Percentiles rank a stretch among this genome's conserved stretches.
phyloP scores from a whole-genome alignment of 768 basidiomycete species.

The Tylopilus rubrobrunneus region DNA sequence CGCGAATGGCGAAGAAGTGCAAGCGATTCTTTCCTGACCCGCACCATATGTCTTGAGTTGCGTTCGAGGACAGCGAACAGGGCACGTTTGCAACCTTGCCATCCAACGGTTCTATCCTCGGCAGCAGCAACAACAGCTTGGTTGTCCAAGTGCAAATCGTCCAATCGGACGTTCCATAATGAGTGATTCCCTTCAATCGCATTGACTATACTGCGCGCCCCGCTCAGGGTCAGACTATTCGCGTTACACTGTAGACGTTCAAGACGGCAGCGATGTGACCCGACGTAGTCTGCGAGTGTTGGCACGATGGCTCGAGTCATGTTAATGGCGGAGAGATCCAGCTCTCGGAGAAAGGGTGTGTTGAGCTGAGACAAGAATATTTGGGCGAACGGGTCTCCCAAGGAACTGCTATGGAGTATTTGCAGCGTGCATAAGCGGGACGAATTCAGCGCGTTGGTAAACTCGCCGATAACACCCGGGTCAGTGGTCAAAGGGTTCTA shows the following conservation, averaged over 20 bases:
- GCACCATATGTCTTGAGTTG: slow-evolving; percentile 40
- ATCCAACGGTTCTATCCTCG: slow-evolving; percentile 22
- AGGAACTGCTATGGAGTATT: slow-evolving; percentile 44
- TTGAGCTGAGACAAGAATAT: slow-evolving; percentile 48
- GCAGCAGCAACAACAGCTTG: slow-evolving; percentile 19
- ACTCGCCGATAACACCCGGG: slow-evolving; percentile 32
- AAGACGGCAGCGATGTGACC: slow-evolving; percentile 48
- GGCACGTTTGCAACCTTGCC: slow-evolving; percentile 31
- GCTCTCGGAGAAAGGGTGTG: slow-evolving; percentile 46
- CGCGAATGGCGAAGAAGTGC: too few species aligned
- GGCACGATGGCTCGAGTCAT: slow-evolving; percentile 42
- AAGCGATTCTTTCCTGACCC: slow-evolving; percentile 45
- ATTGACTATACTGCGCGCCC: slow-evolving; percentile 42
- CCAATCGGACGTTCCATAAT: slow-evolving; percentile 46
- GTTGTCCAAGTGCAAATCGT: slow-evolving; percentile 37
- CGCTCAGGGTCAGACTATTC: slow-evolving; percentile 47
- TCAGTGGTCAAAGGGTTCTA: slow-evolving; percentile 42
- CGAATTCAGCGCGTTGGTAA: slow-evolving; percentile 49
- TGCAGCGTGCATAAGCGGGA: slow-evolving; percentile 51
- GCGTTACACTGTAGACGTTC: slow-evolving; percentile 51
- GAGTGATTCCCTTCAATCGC: slow-evolving; percentile 48
- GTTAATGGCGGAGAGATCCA: slow-evolving; percentile 52
- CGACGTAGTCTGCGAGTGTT: slow-evolving; percentile 45
- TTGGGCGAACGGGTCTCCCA: slow-evolving; percentile 50
- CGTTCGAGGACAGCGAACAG: slow-evolving; percentile 37